These are phyloP conservation scores for Ochromonadaceae sp. DNA, from an alignment of 352 stramenopile species.

Conservation along the genomic window DNA sequence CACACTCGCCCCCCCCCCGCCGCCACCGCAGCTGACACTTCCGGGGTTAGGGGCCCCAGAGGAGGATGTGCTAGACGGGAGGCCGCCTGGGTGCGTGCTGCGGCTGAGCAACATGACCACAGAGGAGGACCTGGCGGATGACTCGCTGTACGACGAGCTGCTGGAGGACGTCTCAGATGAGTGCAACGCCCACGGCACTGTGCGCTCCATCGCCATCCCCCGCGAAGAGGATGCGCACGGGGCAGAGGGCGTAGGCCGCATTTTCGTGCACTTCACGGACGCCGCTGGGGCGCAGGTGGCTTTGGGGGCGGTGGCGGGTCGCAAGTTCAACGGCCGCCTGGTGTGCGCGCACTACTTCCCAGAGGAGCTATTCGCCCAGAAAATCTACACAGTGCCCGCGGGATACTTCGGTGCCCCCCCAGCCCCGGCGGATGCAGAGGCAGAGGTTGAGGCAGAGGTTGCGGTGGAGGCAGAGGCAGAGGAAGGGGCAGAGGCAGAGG, in stretches of 20 bases:
- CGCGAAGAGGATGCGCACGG: neutral
- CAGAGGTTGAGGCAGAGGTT: too few relatives aligned
- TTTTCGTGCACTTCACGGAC: slow-evolving; percentile 8
- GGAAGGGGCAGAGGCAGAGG: too few relatives aligned
- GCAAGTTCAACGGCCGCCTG: slow-evolving; percentile 6
- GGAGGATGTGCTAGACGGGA: neutral
- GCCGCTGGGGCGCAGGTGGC: neutral
- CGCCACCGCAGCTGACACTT: too few relatives aligned
- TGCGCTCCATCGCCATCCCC: neutral
- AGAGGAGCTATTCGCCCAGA: neutral
- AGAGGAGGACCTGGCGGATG: slow-evolving; percentile 1
- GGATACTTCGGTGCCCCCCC: too few relatives aligned
- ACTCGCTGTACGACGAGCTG: slow-evolving; percentile 1
- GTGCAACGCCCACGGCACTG: slow-evolving; percentile 3
- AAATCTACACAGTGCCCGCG: too few relatives aligned
- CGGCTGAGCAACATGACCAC: slow-evolving; percentile 10
- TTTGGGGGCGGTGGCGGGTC: neutral
- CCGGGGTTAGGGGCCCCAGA: too few relatives aligned
- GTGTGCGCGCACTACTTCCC: neutral
- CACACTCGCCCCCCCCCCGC: neutral
- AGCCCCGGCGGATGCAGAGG: too few relatives aligned
- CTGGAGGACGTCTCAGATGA: slow-evolving; percentile 8
- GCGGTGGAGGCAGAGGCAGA: too few relatives aligned
- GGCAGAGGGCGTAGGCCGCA: neutral
- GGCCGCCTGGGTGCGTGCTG: neutral